Percentiles rank a stretch among this genome's conserved stretches.
Conservation (phyloP, 1,139 yeast species). For the Yamadazyma diospyri region DNA sequence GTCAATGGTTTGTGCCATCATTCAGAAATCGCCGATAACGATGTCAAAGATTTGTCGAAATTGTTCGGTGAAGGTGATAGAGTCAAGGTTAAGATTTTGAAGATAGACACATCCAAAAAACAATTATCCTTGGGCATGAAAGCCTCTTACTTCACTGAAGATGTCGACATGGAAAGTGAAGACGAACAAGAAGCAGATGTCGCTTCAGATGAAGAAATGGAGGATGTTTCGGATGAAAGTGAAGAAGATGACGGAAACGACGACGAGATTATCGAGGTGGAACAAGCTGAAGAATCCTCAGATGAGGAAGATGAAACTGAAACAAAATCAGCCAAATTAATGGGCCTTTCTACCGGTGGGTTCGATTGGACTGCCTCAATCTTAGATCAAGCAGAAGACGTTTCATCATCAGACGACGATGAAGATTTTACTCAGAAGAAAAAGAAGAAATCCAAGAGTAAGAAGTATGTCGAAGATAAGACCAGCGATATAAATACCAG, state of each 20-base stretch:
- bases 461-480: slow-evolving; percentile 61
- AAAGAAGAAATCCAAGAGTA: slow-evolving; percentile 43
- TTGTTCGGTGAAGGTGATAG: slow-evolving; percentile 86
- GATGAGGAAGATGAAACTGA: slow-evolving; percentile 17
- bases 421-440: slow-evolving; percentile 44
- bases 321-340: slow-evolving; percentile 9
- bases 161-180: slow-evolving; percentile 29
- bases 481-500: slow-evolving; percentile 81
- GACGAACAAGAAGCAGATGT: slow-evolving; percentile 26
- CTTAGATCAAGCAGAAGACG: slow-evolving; percentile 70
- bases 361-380: slow-evolving; percentile 95
- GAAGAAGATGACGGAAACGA: slow-evolving; percentile 23
- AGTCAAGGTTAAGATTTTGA: slow-evolving; percentile 78
- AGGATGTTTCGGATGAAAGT: slow-evolving; percentile 22
- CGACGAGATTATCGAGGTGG: slow-evolving; percentile 21
- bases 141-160: slow-evolving; percentile 75
- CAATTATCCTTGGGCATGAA: slow-evolving; percentile 88
- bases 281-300: slow-evolving; percentile 18
- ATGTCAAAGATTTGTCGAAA: slow-evolving; percentile 46
- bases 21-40: slow-evolving; percentile 75
- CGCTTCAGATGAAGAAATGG: slow-evolving; percentile 25
- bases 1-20: slow-evolving; percentile 87
- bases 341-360: slow-evolving; percentile 76
- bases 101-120: slow-evolving; percentile 59
- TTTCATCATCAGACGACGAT: slow-evolving; percentile 56